A percentile compares a stretch with the other conserved stretches of the same genome.
Evolutionary conservation across 176 grass and related monocot genomes (phyloP).

Genomic region (Typha latifolia): DNA sequence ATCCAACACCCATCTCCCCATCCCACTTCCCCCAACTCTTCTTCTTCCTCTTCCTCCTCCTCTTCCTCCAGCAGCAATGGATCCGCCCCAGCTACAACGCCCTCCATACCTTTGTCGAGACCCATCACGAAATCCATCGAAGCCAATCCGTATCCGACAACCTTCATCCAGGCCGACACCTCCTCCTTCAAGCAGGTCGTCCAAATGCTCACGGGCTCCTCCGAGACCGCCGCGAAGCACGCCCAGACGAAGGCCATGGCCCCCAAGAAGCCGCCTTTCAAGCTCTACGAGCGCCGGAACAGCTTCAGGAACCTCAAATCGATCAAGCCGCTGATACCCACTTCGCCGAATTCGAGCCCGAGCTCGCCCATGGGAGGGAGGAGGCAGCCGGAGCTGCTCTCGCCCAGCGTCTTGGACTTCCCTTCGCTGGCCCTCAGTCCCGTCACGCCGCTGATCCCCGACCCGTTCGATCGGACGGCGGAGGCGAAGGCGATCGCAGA

Average conservation of each 20-base stretch:
- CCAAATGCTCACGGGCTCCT: conserved; percentile 93
- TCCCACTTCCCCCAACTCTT: conserved; percentile 13
- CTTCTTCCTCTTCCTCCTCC: conserved; percentile 27
- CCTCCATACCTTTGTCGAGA: conserved; percentile 26
- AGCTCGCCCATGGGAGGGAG: conserved; percentile 20
- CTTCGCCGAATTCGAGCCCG: conserved; percentile 19
- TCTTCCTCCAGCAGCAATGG: conserved; percentile 25
- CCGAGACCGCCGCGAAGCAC: conserved; percentile 15
- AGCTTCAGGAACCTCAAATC: conserved; percentile 87
- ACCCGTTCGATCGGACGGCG: conserved; percentile 60
- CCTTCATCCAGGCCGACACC: conserved; percentile 91
- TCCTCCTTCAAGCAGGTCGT: conserved; percentile 95
- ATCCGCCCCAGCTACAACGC: conserved; percentile 27
- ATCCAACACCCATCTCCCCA: conserved; percentile 3
- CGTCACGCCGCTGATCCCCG: conserved; percentile 65
- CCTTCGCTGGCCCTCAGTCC: conserved; percentile 79
- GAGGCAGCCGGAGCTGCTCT: conserved; percentile 58
- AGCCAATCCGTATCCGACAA: conserved; percentile 84
- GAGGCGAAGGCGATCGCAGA: conserved; percentile 81
- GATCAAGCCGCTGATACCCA: conserved; percentile 76
- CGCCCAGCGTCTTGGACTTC: conserved; percentile 88
- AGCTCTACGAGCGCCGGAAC: conserved; percentile 91
- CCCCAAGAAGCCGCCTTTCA: conserved; percentile 90
- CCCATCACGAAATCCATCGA: conserved; percentile 67
- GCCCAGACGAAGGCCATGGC: conserved; percentile 24